Base-by-base conservation (phyloP, 345 rosid genomes). In the Gossypium bickii region DNA sequence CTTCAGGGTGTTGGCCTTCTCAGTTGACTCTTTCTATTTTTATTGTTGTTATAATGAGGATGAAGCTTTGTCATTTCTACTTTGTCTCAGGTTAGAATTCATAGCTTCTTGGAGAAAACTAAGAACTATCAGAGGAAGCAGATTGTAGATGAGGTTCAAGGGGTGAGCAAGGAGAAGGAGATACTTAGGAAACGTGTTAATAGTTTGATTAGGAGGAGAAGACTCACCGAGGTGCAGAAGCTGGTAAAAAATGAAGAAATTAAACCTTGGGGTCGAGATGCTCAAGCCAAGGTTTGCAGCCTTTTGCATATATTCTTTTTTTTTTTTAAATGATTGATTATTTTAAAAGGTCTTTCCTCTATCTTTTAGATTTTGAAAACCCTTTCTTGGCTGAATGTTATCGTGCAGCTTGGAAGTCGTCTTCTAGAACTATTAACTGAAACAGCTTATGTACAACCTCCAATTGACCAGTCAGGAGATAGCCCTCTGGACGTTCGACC, bases 361-460 rank as follows among this genome's bases (percentile, higher is more conserved):
- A 78, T 13, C 73, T 12, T 17, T 12, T 15, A 53, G 47, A 69
- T 69, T 51, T 69, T 69, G 41, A 20, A 58, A 20, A 52, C n/a
- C 12, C 45, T 71, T 16, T 49, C 63, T 81, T 71, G 45, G 64
- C 16, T n/a, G 16, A 7, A 43, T 55, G 57, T 71, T 9, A 59
- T 45, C 79, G 47, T 84, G 82, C 95, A 94, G 98, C 88, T 94
- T 62, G 98, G 97, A 79, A 82, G 93, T 73, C 92, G 97, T 76
- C 90, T 94, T 79, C 76, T 92, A 67, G 93, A 91, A 77, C 83
- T 94, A 70, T 75, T 94, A 80, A 90, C 84, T 20, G 97, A 91
- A 84, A 67, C 93, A 73, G 97, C 98, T 76, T 89, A 82, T 84
- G 89, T 94, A 34, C 98, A 92, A 82, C 86, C 93, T 85, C 97